Evolutionary conservation across 345 rosid genomes (phyloP).

Genomic region (Brassica carinata): DNA sequence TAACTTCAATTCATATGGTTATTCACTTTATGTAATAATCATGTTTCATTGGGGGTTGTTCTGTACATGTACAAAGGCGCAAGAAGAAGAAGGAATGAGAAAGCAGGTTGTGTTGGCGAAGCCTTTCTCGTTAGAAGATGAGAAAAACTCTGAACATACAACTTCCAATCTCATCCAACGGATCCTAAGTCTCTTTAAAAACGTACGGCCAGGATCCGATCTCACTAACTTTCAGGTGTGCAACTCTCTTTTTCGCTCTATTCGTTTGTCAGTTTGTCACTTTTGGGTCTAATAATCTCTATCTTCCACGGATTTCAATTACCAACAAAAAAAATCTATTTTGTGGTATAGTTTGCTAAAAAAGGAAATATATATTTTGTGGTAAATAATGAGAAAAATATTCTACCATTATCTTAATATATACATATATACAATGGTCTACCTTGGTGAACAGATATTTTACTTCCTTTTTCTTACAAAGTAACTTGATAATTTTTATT

Average conservation of each 20-base stretch:
- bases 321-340: background rate
- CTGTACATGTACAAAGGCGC: slow-evolving; percentile 2
- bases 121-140: slow-evolving; percentile 56
- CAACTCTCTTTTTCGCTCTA: background rate
- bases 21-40: background rate
- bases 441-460: background rate
- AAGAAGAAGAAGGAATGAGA: slow-evolving; percentile 23
- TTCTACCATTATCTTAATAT: background rate
- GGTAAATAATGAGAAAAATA: background rate
- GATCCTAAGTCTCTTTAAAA: slow-evolving; percentile 53
- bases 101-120: slow-evolving; percentile 46
- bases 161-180: slow-evolving; percentile 59
- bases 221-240: slow-evolving; percentile 60
- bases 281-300: background rate
- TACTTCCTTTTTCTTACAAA: background rate
- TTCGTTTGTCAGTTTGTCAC: background rate
- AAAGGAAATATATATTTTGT: background rate
- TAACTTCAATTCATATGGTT: background rate
- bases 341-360: background rate
- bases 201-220: slow-evolving; percentile 61
- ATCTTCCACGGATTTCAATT: background rate
- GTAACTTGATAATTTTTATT: background rate
- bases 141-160: slow-evolving; percentile 38
- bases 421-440: no score
- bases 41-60: background rate